phyloP scores from a whole-genome alignment of 331 rosid species.

The Telfairia occidentalis region DNA sequence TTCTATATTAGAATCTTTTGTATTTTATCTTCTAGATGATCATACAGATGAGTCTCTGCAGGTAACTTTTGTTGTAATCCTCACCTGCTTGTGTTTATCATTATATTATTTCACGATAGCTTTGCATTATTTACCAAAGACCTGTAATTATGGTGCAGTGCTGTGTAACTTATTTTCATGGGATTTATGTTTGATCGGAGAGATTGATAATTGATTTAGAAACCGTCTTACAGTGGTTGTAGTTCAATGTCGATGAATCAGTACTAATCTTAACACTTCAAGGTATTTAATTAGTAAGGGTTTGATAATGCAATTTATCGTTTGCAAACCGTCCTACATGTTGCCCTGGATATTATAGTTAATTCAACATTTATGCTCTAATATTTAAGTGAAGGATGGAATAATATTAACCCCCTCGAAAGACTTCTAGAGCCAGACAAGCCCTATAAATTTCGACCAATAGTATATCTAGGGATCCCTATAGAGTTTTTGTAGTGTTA shows the following conservation, averaged over 20 bases:
- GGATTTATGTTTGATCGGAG: not conserved
- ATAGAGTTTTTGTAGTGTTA: not conserved
- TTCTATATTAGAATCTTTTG: constrained; percentile 63
- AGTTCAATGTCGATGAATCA: not conserved
- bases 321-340: not conserved
- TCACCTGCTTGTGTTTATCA: not conserved
- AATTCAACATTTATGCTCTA: not conserved
- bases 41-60: constrained; percentile 69
- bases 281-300: not conserved
- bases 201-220: not conserved
- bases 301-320: not conserved
- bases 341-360: not conserved
- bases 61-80: constrained; percentile 30
- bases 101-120: not conserved
- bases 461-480: not conserved
- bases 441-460: not conserved
- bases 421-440: not conserved
- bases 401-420: not conserved
- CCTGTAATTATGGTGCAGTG: not conserved
- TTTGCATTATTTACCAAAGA: not conserved
- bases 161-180: not conserved
- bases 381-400: not conserved
- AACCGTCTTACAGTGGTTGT: not conserved
- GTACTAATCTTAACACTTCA: not conserved
- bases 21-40: constrained; percentile 84